These are phyloP conservation scores for Asterophora lycoperdoides DNA, from an alignment of 768 basidiomycete species.

Conservation along the genomic window DNA sequence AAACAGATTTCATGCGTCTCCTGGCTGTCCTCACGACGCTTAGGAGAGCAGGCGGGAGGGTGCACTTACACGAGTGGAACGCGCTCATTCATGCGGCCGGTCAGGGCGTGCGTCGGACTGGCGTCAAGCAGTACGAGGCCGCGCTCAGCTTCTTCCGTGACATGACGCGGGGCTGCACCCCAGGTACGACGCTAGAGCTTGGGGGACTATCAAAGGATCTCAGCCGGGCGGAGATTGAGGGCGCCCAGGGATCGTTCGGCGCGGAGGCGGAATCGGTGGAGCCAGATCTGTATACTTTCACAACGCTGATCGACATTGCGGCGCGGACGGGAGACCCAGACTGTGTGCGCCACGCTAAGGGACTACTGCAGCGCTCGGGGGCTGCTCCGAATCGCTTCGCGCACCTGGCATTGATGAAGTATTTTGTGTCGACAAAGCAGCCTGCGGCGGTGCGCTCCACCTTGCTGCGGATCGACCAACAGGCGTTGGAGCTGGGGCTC, in stretches of 20 bases:
- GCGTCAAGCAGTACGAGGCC: conserved; percentile 51
- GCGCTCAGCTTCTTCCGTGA: conserved; percentile 60
- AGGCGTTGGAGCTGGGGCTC: conserved; percentile 48
- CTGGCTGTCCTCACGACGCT: conserved; percentile 63
- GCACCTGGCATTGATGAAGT: conserved; percentile 54
- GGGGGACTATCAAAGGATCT: conserved; percentile 2
- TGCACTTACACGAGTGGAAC: conserved; percentile 75
- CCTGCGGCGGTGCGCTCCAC: conserved; percentile 53
- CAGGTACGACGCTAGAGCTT: conserved; percentile 31
- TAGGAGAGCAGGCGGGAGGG: conserved; percentile 46
- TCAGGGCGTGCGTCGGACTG: conserved; percentile 58
- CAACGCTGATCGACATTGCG: conserved; percentile 63
- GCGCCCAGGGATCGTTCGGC: background rate
- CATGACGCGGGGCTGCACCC: conserved; percentile 44
- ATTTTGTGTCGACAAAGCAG: conserved; percentile 45
- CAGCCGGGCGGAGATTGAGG: conserved; percentile 12
- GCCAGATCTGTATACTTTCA: conserved; percentile 70
- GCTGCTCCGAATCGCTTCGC: conserved; percentile 58
- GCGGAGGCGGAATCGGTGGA: conserved; percentile 19
- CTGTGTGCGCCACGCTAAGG: conserved; percentile 47
- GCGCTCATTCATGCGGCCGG: conserved; percentile 64
- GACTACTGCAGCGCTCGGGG: conserved; percentile 51
- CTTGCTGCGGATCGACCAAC: conserved; percentile 47
- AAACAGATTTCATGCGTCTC: conserved; percentile 56
- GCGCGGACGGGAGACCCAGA: conserved; percentile 41